Conservation (phyloP, 1,139 yeast genomes). For the Kodamaea arcana region DNA sequence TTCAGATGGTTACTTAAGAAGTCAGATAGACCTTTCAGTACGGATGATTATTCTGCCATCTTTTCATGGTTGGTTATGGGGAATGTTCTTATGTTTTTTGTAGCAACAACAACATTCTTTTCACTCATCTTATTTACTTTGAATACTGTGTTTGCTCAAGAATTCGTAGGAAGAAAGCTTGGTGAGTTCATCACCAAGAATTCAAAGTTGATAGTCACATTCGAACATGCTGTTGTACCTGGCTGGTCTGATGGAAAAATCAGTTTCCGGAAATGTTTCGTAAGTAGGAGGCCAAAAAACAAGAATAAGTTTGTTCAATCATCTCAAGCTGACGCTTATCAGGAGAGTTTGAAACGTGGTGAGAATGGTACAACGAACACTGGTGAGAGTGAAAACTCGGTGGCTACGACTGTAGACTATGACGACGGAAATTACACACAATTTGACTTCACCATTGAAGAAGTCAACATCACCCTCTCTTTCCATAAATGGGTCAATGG, state of each 20-base stretch:
- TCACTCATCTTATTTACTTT: constrained; percentile 72
- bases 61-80: constrained; percentile 90
- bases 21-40: constrained; percentile 64
- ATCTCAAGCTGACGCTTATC: constrained; percentile 66
- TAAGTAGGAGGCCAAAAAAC: constrained; percentile 73
- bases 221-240: constrained; percentile 93
- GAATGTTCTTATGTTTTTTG: constrained; percentile 67
- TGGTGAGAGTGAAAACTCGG: constrained; percentile 11
- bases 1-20: constrained; percentile 65
- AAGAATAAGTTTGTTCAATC: constrained; percentile 58
- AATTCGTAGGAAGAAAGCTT: constrained; percentile 71
- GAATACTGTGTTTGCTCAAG: constrained; percentile 89
- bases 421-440: constrained; percentile 97
- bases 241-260: constrained; percentile 91
- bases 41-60: constrained; percentile 85
- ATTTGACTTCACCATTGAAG: constrained; percentile 85
- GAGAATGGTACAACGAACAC: not conserved
- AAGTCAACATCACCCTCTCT: constrained; percentile 75
- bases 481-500: constrained; percentile 88
- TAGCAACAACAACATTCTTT: constrained; percentile 88
- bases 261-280: constrained; percentile 78
- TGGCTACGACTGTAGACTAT: constrained; percentile 14
- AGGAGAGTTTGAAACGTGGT: constrained; percentile 29
- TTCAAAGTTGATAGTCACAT: constrained; percentile 80
- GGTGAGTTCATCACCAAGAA: constrained; percentile 84